Conservation (phyloP, 306 rosid genomes). For the Vicia sativa region DNA sequence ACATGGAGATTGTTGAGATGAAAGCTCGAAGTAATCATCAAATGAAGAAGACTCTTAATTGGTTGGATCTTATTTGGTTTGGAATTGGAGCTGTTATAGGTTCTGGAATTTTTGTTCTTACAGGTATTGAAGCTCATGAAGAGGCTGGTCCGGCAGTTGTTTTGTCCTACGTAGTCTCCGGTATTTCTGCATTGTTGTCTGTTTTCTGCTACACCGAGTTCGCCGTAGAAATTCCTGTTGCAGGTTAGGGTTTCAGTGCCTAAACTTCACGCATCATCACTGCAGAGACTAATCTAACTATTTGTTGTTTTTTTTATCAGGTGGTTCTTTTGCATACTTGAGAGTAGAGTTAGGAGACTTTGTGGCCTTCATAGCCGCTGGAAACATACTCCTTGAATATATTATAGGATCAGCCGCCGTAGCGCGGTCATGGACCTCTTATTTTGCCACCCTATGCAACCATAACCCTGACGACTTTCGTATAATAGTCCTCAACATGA, state of each 20-base stretch:
- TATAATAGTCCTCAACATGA: constrained; percentile 36
- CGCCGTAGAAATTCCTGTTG: constrained; percentile 83
- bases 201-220: constrained; percentile 91
- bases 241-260: constrained; percentile 46
- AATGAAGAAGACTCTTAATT: constrained; percentile 74
- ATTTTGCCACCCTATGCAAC: constrained; percentile 83
- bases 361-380: constrained; percentile 76
- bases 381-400: constrained; percentile 78
- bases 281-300: background rate
- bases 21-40: constrained; percentile 58
- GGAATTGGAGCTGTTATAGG: constrained; percentile 78
- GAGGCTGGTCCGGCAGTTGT: constrained; percentile 77
- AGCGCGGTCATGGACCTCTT: constrained; percentile 83
- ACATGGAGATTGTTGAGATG: constrained; percentile 62
- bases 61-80: constrained; percentile 93
- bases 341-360: constrained; percentile 84
- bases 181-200: constrained; percentile 74
- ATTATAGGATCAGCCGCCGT: constrained; percentile 68
- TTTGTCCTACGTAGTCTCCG: constrained; percentile 67
- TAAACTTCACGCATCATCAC: too few species aligned
- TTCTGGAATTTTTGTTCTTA: constrained; percentile 76
- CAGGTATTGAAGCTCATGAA: constrained; percentile 56
- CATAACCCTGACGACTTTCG: constrained; percentile 52
- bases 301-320: constrained; percentile 21
- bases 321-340: constrained; percentile 86